Percentiles rank a stretch among this genome's conserved stretches.
phyloP scores from a whole-genome alignment of 805 yeast species.

The Kodamaea neixiangensis region DNA sequence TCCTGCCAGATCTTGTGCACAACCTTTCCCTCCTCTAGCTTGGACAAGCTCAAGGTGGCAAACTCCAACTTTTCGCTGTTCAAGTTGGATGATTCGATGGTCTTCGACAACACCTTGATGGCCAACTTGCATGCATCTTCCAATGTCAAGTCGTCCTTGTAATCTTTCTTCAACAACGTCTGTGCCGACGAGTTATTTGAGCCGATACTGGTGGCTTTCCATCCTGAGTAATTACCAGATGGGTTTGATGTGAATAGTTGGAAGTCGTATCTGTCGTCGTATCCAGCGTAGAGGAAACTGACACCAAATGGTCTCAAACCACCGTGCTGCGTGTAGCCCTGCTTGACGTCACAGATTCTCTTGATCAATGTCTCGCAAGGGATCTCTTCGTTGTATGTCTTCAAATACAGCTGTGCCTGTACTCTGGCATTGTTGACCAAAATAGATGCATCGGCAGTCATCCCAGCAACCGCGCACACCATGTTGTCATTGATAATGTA shows the following conservation, averaged over 20 bases:
- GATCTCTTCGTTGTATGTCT: constrained; percentile 86
- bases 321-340: constrained; percentile 98
- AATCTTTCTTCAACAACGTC: constrained; percentile 92
- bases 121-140: constrained; percentile 86
- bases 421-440: constrained; percentile 85
- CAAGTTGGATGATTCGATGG: constrained; percentile 85
- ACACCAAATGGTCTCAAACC: constrained; percentile 99
- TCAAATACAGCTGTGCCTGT: constrained; percentile 79
- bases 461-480: constrained; percentile 95
- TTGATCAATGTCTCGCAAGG: constrained; percentile 93
- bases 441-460: constrained; percentile 95
- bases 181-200: constrained; percentile 97
- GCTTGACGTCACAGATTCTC: constrained; percentile 88
- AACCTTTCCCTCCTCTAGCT: constrained; percentile 50
- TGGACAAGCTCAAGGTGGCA: constrained; percentile 67
- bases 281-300: constrained; percentile 93
- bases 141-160: constrained; percentile 73
- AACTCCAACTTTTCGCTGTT: constrained; percentile 91
- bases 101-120: constrained; percentile 86
- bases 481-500: constrained; percentile 80
- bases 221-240: constrained; percentile 95
- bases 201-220: constrained; percentile 98
- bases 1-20: constrained; percentile 79
- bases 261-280: constrained; percentile 84
- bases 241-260: constrained; percentile 96